A percentile compares a stretch with the other conserved stretches of the same genome.
Conservation (phyloP, 208 protist genomes). For the Phytomonas sp. region DNA sequence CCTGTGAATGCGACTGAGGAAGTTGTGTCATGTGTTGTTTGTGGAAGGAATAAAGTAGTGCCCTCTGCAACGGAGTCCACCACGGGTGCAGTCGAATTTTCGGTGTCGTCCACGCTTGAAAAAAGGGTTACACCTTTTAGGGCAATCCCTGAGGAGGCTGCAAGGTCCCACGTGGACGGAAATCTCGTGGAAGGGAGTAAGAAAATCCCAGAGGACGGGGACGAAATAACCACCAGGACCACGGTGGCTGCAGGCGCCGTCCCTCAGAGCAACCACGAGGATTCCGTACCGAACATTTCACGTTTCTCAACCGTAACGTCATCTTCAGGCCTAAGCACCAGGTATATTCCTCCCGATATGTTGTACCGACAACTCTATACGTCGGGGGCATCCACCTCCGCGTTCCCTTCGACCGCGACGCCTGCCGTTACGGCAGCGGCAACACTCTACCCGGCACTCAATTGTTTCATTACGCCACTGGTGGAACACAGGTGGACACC, state of each 20-base stretch:
- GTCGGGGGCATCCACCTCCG: not conserved
- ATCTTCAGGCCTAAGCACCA: not conserved
- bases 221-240: not conserved
- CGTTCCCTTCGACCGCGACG: slow-evolving; percentile 1
- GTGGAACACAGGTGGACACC: slow-evolving; percentile 46
- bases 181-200: not conserved
- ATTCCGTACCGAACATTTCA: not conserved
- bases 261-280: not conserved
- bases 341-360: not conserved
- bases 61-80: not conserved
- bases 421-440: not conserved
- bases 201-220: not conserved
- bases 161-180: not conserved
- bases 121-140: not conserved
- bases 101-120: not conserved
- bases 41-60: not conserved
- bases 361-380: not conserved
- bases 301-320: not conserved
- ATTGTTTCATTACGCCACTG: slow-evolving; percentile 65
- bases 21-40: not conserved
- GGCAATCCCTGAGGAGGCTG: not conserved
- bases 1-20: not conserved
- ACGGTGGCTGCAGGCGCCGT: not conserved
- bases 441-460: slow-evolving; percentile 11
- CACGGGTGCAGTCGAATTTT: not conserved